Evolutionary conservation across 768 basidiomycete species (phyloP).

Genomic region (Holtermannia corniformis): DNA sequence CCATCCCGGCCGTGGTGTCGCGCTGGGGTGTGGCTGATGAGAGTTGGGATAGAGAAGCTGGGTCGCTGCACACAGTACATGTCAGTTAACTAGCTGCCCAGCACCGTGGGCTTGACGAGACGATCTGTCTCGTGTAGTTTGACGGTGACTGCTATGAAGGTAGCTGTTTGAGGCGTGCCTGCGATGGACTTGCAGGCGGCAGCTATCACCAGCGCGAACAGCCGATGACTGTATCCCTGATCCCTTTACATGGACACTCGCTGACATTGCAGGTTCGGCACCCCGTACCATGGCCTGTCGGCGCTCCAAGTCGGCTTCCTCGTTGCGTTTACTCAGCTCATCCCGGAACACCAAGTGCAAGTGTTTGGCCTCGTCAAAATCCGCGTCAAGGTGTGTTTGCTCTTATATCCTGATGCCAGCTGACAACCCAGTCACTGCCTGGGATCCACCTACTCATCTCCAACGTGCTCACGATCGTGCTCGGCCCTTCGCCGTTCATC

Average conservation of each 20-base stretch:
- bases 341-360: conserved; percentile 97
- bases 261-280: conserved; percentile 56
- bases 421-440: conserved; percentile 60
- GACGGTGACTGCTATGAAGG: too few species aligned
- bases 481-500: conserved; percentile 37
- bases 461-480: conserved; percentile 48
- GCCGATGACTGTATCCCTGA: neutral
- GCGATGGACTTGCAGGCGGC: neutral
- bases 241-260: neutral
- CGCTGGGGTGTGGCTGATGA: too few species aligned
- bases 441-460: conserved; percentile 89
- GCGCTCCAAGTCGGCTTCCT: conserved; percentile 78
- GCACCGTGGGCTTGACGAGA: too few species aligned
- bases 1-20: too few species aligned
- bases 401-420: neutral
- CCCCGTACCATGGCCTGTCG: conserved; percentile 86
- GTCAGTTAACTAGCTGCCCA: too few species aligned
- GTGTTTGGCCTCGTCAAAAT: conserved; percentile 56
- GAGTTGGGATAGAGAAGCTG: too few species aligned
- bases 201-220: neutral
- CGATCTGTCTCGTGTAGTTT: too few species aligned
- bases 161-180: neutral
- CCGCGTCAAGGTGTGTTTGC: conserved; percentile 67
- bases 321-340: conserved; percentile 94
- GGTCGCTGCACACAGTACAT: too few species aligned